Evolutionary conservation across 306 rosid species (phyloP).

Genomic region (Cicer arietinum): DNA sequence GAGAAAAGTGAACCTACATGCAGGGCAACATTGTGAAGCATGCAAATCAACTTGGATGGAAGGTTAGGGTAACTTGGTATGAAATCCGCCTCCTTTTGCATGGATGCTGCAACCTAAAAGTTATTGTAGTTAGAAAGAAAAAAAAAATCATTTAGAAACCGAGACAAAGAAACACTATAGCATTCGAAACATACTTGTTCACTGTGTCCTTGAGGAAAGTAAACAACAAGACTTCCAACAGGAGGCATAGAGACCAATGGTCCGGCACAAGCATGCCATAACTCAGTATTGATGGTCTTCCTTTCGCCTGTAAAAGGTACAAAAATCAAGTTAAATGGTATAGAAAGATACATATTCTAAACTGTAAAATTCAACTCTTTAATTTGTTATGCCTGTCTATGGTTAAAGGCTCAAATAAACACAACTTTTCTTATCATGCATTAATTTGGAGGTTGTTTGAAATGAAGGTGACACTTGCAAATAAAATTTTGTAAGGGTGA

Average conservation of each 20-base stretch:
- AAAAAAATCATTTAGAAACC: constrained; percentile 38
- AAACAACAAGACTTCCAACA: constrained; percentile 89
- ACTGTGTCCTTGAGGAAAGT: constrained; percentile 98
- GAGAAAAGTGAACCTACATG: constrained; percentile 68
- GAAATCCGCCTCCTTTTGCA: constrained; percentile 96
- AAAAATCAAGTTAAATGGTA: constrained; percentile 44
- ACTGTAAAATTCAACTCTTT: not conserved
- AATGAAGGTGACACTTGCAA: no score
- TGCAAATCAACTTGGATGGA: constrained; percentile 96
- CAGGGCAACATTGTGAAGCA: constrained; percentile 90
- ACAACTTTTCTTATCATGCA: not conserved
- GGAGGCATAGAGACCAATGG: constrained; percentile 96
- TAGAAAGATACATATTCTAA: constrained; percentile 9
- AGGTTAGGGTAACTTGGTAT: constrained; percentile 96
- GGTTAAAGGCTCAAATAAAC: constrained; percentile 21
- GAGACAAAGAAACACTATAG: constrained; percentile 25
- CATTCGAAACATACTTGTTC: constrained; percentile 69
- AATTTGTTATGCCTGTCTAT: not conserved
- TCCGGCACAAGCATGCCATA: constrained; percentile 99
- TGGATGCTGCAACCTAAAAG: constrained; percentile 93
- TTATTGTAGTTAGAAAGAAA: constrained; percentile 32
- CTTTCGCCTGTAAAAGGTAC: constrained; percentile 65
- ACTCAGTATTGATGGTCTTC: constrained; percentile 87
- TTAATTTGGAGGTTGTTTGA: not conserved
- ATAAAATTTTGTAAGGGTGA: not conserved